Evolutionary conservation across 2,329 filamentous ascomycete genomes (phyloP).

Genomic region (Trichoderma citrinoviride): DNA sequence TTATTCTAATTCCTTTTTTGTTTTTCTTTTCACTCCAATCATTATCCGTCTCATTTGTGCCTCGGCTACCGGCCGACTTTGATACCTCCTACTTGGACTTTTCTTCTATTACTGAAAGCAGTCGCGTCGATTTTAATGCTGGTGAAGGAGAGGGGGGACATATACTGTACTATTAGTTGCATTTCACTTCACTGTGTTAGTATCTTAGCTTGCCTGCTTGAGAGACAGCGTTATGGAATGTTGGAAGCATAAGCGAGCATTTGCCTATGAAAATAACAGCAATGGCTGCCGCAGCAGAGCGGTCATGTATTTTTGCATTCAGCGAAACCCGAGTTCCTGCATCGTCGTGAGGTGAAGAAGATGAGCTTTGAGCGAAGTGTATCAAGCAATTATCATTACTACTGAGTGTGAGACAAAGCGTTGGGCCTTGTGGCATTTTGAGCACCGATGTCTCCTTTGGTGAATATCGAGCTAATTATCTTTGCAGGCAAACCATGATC

Average conservation of each 20-base stretch:
- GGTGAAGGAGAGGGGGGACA: neutral
- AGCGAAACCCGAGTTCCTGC: neutral
- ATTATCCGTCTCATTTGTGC: neutral
- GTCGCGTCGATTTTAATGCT: conserved; percentile 12
- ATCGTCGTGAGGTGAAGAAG: neutral
- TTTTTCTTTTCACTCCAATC: neutral
- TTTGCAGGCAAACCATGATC: neutral
- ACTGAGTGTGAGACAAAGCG: neutral
- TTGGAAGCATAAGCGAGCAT: conserved; percentile 21
- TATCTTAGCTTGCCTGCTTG: neutral
- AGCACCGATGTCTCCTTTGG: neutral
- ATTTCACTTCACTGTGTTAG: conserved; percentile 17
- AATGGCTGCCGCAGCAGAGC: neutral
- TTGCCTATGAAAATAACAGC: conserved; percentile 16
- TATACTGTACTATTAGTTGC: conserved; percentile 16
- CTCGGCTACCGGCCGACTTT: neutral
- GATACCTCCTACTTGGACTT: conserved; percentile 14
- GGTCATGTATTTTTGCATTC: neutral
- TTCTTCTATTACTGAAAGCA: conserved; percentile 4
- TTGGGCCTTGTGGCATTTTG: neutral
- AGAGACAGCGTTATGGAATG: conserved; percentile 9
- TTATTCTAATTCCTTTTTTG: neutral
- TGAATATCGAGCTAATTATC: neutral
- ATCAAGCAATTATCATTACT: neutral
- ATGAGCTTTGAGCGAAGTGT: neutral